phyloP scores from a whole-genome alignment of 257 asterid genomes.

The Fraxinus pennsylvanica region DNA sequence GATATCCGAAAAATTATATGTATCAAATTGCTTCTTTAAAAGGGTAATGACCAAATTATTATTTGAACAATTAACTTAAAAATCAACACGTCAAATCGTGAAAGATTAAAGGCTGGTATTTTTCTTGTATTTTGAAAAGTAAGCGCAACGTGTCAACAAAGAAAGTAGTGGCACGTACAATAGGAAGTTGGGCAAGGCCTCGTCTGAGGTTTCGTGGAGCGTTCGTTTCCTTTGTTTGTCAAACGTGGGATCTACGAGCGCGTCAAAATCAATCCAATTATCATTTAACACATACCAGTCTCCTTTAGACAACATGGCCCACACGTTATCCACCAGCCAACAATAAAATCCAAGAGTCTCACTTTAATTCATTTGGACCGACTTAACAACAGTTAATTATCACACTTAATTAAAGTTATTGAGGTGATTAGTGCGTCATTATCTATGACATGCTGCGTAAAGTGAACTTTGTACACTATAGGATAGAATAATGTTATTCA shows the following conservation, averaged over 20 bases:
- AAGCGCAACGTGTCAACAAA: neutral
- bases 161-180: neutral
- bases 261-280: neutral
- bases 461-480: too few species aligned
- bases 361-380: neutral
- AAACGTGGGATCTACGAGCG: neutral
- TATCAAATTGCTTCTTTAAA: too few species aligned
- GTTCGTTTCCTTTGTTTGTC: conserved; percentile 1
- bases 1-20: too few species aligned
- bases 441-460: neutral
- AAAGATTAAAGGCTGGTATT: too few species aligned
- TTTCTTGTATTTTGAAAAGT: neutral
- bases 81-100: too few species aligned
- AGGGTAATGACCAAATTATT: too few species aligned
- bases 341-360: neutral
- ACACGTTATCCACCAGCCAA: neutral
- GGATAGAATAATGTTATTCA: too few species aligned
- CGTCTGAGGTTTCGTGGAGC: conserved; percentile 11
- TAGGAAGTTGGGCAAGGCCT: neutral
- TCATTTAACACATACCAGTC: neutral
- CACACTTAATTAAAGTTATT: neutral
- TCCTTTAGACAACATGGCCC: neutral
- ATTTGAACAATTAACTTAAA: too few species aligned
- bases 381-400: neutral
- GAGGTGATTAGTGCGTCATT: neutral